phyloP scores from a whole-genome alignment of 306 rosid genomes.

The Lagenaria siceraria region DNA sequence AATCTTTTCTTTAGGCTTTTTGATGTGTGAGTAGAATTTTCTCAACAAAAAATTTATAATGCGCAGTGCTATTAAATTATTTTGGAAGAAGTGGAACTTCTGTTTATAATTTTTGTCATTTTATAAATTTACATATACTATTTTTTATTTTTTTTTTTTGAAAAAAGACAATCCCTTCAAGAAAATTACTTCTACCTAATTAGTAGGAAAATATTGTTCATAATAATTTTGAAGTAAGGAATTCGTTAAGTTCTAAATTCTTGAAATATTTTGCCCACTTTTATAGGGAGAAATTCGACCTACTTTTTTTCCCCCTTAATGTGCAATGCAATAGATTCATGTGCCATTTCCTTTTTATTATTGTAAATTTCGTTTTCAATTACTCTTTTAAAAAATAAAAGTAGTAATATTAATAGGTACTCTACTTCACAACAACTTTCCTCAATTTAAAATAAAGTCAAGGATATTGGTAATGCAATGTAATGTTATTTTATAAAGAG shows the following conservation, averaged over 20 bases:
- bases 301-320: too few relatives aligned
- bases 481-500: background rate
- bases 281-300: too few relatives aligned
- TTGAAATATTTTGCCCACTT: too few relatives aligned
- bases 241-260: too few relatives aligned
- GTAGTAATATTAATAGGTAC: too few relatives aligned
- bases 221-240: too few relatives aligned
- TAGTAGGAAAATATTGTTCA: too few relatives aligned
- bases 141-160: too few relatives aligned
- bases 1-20: background rate
- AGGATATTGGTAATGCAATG: background rate
- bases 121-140: background rate
- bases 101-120: background rate
- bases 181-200: too few relatives aligned
- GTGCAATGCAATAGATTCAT: background rate
- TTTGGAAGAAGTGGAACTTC: background rate
- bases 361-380: background rate
- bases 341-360: background rate
- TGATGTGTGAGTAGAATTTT: background rate
- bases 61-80: background rate
- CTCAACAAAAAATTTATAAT: background rate
- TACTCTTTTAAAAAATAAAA: background rate
- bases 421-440: background rate
- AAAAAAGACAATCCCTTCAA: too few relatives aligned
- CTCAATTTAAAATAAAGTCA: background rate